These are phyloP conservation scores for Kwoniella sp. DNA, from an alignment of 768 basidiomycete genomes.

Conservation along the genomic window DNA sequence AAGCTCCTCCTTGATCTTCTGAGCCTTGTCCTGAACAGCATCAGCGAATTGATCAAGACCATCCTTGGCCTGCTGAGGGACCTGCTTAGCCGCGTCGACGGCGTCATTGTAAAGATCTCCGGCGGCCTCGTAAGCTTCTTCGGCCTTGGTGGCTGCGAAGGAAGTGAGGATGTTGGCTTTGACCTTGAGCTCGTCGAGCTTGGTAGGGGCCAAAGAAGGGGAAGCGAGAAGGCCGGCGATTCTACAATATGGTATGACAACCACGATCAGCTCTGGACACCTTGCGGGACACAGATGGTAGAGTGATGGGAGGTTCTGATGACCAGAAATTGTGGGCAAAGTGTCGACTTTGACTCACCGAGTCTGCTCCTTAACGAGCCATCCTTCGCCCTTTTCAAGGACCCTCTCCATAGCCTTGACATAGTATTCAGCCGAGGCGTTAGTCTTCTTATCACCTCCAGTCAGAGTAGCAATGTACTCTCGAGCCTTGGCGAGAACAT, in stretches of 20 bases:
- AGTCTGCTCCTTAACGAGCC: slow-evolving; percentile 80
- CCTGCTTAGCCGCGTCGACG: slow-evolving; percentile 55
- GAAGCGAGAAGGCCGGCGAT: slow-evolving; percentile 75
- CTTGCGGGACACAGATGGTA: too few species aligned
- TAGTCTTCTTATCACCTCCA: slow-evolving; percentile 55
- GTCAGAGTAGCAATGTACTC: slow-evolving; percentile 38
- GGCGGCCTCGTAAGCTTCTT: slow-evolving; percentile 38
- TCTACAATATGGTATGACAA: slow-evolving; percentile 57
- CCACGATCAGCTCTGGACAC: too few species aligned
- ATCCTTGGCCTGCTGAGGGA: slow-evolving; percentile 56
- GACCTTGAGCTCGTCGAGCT: slow-evolving; percentile 90
- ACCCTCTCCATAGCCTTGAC: slow-evolving; percentile 88
- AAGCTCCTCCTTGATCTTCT: slow-evolving; percentile 42
- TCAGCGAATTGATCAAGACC: slow-evolving; percentile 35
- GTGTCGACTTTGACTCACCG: slow-evolving; percentile 62
- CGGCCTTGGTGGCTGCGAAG: slow-evolving; percentile 45
- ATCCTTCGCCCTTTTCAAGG: slow-evolving; percentile 67
- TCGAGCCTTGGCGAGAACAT: slow-evolving; percentile 69
- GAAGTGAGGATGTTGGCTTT: slow-evolving; percentile 73
- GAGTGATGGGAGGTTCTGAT: too few species aligned
- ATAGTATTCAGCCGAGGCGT: slow-evolving; percentile 67
- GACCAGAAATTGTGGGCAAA: too few species aligned
- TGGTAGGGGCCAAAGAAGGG: slow-evolving; percentile 70
- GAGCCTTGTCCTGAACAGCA: slow-evolving; percentile 30
- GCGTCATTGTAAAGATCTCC: slow-evolving; percentile 32